Evolutionary conservation across 2,329 filamentous ascomycete genomes (phyloP), one percentile per base, ranked within the genome.

Genomic region (Epichloe uncinata): DNA sequence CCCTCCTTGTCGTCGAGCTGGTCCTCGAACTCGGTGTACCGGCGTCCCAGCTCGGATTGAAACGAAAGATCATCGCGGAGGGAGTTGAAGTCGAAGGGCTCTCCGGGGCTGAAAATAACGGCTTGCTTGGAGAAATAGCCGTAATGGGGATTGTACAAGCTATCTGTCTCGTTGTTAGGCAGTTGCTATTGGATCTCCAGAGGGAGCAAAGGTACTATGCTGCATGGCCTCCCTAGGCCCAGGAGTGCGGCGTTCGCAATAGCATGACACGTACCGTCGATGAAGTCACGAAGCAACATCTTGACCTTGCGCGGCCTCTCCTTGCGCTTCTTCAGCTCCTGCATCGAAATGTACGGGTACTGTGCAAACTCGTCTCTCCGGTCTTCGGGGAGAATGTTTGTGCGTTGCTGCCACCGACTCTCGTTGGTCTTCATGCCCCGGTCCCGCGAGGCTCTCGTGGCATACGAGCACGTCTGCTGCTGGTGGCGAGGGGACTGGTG

Each of bases 221-320:
- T 4, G 26, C 26, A 30, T 30, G 26, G 26, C 26, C 2, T 30
- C 8, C 8, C 26, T 30, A 30, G 8, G 8, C 26, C 26, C 26
- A 30, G 8, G 1, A 30, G 26, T 9, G 4, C 8, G 26, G 26
- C 4, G 8, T 9, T 30, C 26, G 26, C 8, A 30, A 30, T 9
- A 30, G 13, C 20, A 36, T 35, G 4, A 34, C 30, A 35, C 40
- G 26, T 60, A 89, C 86, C 90, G 66, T 98, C 93, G 63, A 98
- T 93, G 63, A 98, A 98, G 73, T 98, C 94, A 56, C 94, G 79
- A 64, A 94, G 86, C 61, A 96, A 71, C 93, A 98, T 98, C 78
- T 95, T 96, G 57, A 95, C 90, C 65, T 85, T 78, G 61, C 79
- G 79, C 42, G 93, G 93, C 61, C 93, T 75, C 63, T 95, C 84